A percentile compares a stretch with the other conserved stretches of the same genome.
phyloP scores from a whole-genome alignment of 768 basidiomycete species.

The Phlegmacium glaucopus region DNA sequence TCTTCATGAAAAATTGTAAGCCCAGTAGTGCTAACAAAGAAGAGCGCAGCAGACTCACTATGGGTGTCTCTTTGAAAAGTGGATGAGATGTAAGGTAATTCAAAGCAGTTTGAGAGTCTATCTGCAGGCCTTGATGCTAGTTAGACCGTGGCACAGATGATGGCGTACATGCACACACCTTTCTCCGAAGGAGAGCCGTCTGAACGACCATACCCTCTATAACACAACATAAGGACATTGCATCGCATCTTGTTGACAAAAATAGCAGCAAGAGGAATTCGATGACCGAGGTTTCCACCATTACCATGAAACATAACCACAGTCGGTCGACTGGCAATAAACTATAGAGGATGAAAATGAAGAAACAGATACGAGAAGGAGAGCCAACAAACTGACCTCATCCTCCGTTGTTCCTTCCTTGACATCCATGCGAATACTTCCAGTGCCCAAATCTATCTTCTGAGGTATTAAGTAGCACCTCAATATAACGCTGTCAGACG shows the following conservation, averaged over 20 bases:
- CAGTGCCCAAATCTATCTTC: slow-evolving; percentile 37
- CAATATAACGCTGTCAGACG: slow-evolving; percentile 69
- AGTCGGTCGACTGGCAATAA: slow-evolving; percentile 63
- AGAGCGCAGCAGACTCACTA: slow-evolving; percentile 43
- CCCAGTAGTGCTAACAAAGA: not conserved
- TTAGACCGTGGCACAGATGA: not conserved
- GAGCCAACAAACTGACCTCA: slow-evolving; percentile 37
- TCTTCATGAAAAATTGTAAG: slow-evolving; percentile 29
- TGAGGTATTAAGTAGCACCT: slow-evolving; percentile 77
- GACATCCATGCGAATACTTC: slow-evolving; percentile 10
- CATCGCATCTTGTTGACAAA: slow-evolving; percentile 84
- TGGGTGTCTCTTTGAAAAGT: slow-evolving; percentile 56
- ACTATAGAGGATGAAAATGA: slow-evolving; percentile 23
- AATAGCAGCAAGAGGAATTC: slow-evolving; percentile 81
- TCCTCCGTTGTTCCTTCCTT: slow-evolving; percentile 38
- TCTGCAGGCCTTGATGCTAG: slow-evolving; percentile 56
- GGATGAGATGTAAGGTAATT: slow-evolving; percentile 70
- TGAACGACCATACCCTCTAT: slow-evolving; percentile 85
- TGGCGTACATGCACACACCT: slow-evolving; percentile 39
- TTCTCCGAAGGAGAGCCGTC: slow-evolving; percentile 86
- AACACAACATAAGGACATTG: slow-evolving; percentile 93
- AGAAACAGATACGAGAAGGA: not conserved
- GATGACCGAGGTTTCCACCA: slow-evolving; percentile 83
- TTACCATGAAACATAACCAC: slow-evolving; percentile 94
- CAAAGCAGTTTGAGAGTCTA: slow-evolving; percentile 82